Conservation (phyloP, 768 basidiomycete species). For the Floccularia luteovirens region DNA sequence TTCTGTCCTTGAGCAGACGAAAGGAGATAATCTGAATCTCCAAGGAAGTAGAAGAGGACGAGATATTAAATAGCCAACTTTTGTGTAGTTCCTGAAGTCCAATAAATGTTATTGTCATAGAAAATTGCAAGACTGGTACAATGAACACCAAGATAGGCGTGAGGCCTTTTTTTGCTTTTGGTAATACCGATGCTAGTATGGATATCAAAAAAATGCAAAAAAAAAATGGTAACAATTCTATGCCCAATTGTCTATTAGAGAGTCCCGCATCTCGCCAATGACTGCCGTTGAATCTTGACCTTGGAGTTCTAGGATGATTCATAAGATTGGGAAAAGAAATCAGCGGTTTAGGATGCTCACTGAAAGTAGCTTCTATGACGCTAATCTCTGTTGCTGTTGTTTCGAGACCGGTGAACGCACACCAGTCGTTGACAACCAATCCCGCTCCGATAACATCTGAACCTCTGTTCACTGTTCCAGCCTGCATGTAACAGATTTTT, state of each 20-base stretch:
- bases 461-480: constrained; percentile 97
- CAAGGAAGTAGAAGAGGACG: too few species aligned
- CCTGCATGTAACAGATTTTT: constrained; percentile 34
- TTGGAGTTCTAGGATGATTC: constrained; percentile 57
- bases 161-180: too few species aligned
- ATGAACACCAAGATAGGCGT: too few species aligned
- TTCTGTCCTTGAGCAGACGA: constrained; percentile 20
- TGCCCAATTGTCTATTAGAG: constrained; percentile 90
- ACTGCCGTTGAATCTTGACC: constrained; percentile 77
- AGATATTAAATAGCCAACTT: too few species aligned
- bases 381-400: constrained; percentile 99
- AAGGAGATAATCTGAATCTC: background rate
- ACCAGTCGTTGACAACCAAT: constrained; percentile 98
- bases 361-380: constrained; percentile 96
- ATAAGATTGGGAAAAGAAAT: constrained; percentile 2
- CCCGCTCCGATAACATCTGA: constrained; percentile 98
- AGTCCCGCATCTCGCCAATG: constrained; percentile 88
- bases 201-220: too few species aligned
- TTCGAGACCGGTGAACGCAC: constrained; percentile 97
- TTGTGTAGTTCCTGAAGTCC: too few species aligned
- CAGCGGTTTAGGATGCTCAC: constrained; percentile 39
- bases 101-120: too few species aligned
- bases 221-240: constrained; percentile 17
- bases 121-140: too few species aligned
- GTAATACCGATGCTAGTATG: too few species aligned